Evolutionary conservation across 2,329 filamentous ascomycete species (phyloP), one percentile per base, ranked within the genome.

Genomic region (Raffaelea albimanens): DNA sequence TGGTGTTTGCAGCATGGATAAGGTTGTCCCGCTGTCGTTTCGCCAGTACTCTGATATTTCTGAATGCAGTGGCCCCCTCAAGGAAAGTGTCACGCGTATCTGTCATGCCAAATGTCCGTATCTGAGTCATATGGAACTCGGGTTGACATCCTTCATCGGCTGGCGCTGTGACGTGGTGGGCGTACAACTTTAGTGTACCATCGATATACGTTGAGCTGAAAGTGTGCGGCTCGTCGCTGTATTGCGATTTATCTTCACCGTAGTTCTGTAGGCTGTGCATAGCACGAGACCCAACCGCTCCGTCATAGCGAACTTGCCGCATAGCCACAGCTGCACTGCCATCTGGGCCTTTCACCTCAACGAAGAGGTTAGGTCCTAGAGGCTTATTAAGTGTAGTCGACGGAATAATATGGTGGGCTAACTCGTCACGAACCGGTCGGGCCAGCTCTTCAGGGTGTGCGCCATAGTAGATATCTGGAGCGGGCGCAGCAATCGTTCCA

Each of bases 111-210:
- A 39, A 68, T 2, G n/a, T 42, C 0, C 50, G 46, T 2, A 69
- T 4, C 46, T 62, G 53, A 10, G 62, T 67, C 63, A 69, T 71
- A 43, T 69, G 58, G 56, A 70, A 71, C 56, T 63, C 61, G 7
- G 61, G 63, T 43, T 43, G 62, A 54, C 51, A 60, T 52, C 53
- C 60, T 43, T 57, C 49, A 20, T 19, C 55, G 10, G 46, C 53
- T 42, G 65, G 62, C 41, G 57, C 56, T 14, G 59, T 63, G 44
- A 57, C 21, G 51, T 70, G 60, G 53, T 63, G 61, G 44, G 66
- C 58, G 49, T 63, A 70, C 43, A 71, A 50, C 51, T 60, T 52
- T 16, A 72, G 64, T 10, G 1, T 14, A 39, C 66, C 63, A 46
- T 47, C 47, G 39, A 66, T 55, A 50, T 71, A 71, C 2, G 51